A percentile compares a stretch with the other conserved stretches of the same genome.
These are phyloP conservation scores for Exserohilum rostratum DNA, from an alignment of 2,329 filamentous ascomycete genomes.

Conservation along the genomic window DNA sequence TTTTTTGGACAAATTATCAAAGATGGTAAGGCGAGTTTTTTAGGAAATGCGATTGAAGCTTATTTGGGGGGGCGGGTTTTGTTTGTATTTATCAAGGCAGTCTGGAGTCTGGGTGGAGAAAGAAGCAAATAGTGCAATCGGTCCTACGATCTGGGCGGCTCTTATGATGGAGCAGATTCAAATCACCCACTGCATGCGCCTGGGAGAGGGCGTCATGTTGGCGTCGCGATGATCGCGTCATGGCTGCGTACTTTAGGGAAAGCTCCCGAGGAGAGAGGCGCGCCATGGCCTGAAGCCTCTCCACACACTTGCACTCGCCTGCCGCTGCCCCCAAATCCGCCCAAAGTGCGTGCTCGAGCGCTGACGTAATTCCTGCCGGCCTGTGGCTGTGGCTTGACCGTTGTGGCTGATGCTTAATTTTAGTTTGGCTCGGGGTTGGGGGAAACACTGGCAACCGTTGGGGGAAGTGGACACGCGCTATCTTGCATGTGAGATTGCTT, in stretches of 20 bases:
- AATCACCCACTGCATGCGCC: constrained; percentile 12
- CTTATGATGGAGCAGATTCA: neutral
- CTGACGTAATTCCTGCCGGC: constrained; percentile 19
- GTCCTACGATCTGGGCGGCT: constrained; percentile 5
- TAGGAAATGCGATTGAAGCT: neutral
- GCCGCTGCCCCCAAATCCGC: constrained; percentile 5
- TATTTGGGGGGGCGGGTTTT: neutral
- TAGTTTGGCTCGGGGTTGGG: constrained; percentile 8
- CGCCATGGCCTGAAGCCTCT: too few relatives aligned
- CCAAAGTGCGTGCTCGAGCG: too few relatives aligned
- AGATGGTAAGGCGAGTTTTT: neutral
- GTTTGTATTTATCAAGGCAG: neutral
- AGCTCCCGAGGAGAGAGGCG: constrained; percentile 13
- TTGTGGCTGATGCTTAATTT: constrained; percentile 21
- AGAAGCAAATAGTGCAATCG: constrained; percentile 5
- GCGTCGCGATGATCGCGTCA: constrained; percentile 39
- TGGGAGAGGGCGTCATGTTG: constrained; percentile 21
- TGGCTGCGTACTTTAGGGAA: constrained; percentile 31
- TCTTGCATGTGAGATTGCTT: constrained; percentile 10
- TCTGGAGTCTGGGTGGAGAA: constrained; percentile 6
- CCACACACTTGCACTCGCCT: neutral
- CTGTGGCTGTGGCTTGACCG: neutral
- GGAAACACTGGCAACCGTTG: constrained; percentile 13
- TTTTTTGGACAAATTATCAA: neutral
- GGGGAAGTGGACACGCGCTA: constrained; percentile 44